Conservation (phyloP, 352 stramenopile species). For the Phytophthora pistaciae region DNA sequence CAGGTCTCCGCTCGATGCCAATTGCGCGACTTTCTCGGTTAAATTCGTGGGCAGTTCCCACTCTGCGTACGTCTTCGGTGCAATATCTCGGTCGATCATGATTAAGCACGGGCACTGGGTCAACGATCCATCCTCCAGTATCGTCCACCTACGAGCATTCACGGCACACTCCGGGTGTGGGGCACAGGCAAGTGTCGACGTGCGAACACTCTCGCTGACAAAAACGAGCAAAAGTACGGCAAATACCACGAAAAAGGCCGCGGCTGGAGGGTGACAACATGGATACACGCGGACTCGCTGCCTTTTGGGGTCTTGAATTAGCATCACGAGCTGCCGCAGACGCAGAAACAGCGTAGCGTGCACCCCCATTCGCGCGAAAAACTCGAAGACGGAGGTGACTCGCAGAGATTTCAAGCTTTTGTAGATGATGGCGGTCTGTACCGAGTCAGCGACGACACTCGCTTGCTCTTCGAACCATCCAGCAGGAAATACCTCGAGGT, state of each 20-base stretch:
- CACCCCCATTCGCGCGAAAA: constrained; percentile 42
- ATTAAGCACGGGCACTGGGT: constrained; percentile 51
- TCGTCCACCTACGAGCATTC: constrained; percentile 35
- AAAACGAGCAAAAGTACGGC: constrained; percentile 15
- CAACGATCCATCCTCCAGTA: constrained; percentile 10
- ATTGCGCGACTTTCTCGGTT: constrained; percentile 37
- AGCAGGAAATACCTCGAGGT: constrained; percentile 23
- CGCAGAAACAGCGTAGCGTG: constrained; percentile 35
- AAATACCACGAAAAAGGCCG: constrained; percentile 24
- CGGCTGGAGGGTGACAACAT: constrained; percentile 5
- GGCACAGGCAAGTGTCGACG: constrained; percentile 15
- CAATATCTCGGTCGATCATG: constrained; percentile 42
- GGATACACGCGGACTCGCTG: constrained; percentile 21
- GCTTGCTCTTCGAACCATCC: constrained; percentile 38
- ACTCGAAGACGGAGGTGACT: constrained; percentile 31
- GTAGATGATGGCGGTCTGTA: constrained; percentile 30
- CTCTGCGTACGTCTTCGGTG: constrained; percentile 27
- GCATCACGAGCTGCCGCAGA: constrained; percentile 9
- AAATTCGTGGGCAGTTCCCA: constrained; percentile 42
- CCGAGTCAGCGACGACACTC: constrained; percentile 28
- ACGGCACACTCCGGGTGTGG: constrained; percentile 37
- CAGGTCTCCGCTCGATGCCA: constrained; percentile 34
- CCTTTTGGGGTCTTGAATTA: constrained; percentile 11
- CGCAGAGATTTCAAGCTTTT: constrained; percentile 43
- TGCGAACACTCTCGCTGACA: constrained; percentile 27